Evolutionary conservation across 176 grass and related monocot genomes (phyloP).

Genomic region (Bonia amplexicaulis): DNA sequence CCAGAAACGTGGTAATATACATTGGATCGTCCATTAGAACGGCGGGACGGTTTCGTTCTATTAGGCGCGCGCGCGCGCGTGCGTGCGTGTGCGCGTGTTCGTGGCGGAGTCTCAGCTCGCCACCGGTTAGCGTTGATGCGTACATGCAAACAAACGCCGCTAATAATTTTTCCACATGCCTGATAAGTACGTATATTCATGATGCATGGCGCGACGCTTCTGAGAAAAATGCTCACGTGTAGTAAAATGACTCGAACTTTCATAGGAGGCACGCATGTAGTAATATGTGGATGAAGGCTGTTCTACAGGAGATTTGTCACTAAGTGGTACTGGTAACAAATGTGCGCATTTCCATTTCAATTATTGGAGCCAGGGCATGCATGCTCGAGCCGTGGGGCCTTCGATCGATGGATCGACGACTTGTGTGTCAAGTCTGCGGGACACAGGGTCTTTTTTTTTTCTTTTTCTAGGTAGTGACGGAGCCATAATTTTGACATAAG

Average conservation of each 20-base stretch:
- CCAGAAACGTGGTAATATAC: neutral
- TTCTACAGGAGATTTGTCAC: neutral
- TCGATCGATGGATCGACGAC: neutral
- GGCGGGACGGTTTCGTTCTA: neutral
- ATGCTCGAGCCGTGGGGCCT: neutral
- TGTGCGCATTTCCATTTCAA: neutral
- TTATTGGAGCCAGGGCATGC: neutral
- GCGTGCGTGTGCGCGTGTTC: too few species aligned
- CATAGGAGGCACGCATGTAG: neutral
- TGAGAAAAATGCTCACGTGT: neutral
- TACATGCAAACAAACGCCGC: neutral
- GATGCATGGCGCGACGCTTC: neutral
- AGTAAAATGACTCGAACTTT: neutral
- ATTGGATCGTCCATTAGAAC: neutral
- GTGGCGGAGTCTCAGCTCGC: neutral
- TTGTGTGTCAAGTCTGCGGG: neutral
- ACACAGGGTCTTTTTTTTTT: too few species aligned
- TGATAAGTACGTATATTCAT: neutral
- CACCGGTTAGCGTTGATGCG: neutral
- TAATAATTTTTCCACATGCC: neutral
- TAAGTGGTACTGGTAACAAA: neutral
- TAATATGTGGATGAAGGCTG: neutral
- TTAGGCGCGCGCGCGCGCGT: neutral
- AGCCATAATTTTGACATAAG: too few species aligned
- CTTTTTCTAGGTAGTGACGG: too few species aligned